Percentiles rank a stretch among this genome's conserved stretches.
phyloP scores from a whole-genome alignment of 768 basidiomycete genomes.

The Podaxis sp. region DNA sequence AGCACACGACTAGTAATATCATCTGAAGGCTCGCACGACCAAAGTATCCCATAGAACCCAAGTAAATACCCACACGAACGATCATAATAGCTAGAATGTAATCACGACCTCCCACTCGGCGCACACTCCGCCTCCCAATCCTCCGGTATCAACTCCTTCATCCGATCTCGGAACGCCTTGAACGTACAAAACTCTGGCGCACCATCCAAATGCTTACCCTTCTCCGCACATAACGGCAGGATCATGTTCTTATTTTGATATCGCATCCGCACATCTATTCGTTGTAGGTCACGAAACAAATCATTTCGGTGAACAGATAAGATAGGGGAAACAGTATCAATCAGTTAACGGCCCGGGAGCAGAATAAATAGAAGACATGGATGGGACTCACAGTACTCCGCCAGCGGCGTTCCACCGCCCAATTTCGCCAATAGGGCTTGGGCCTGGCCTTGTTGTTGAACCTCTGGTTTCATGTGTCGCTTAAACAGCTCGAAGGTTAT shows the following conservation, averaged over 20 bases:
- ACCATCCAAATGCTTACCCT: constrained; percentile 66
- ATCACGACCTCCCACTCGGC: constrained; percentile 19
- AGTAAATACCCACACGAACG: neutral
- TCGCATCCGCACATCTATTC: constrained; percentile 66
- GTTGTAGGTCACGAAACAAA: neutral
- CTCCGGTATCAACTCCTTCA: constrained; percentile 60
- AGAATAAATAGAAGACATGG: neutral
- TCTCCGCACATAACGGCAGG: constrained; percentile 62
- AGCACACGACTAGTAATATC: neutral
- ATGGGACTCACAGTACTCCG: constrained; percentile 28
- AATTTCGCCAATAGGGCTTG: constrained; percentile 43
- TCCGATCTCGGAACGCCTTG: constrained; percentile 56
- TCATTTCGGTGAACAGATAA: neutral
- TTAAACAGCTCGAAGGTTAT: constrained; percentile 76
- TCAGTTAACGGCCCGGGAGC: neutral
- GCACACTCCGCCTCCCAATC: constrained; percentile 68
- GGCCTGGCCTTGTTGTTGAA: constrained; percentile 19
- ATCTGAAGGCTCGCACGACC: neutral
- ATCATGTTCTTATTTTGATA: constrained; percentile 67
- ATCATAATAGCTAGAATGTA: neutral
- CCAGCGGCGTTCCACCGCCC: constrained; percentile 15
- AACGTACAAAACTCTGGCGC: constrained; percentile 75
- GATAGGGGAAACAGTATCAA: neutral
- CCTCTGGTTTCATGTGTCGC: constrained; percentile 18
- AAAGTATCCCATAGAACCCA: neutral